Evolutionary conservation across 2,329 filamentous ascomycete species (phyloP), one percentile per base, ranked within the genome.

Genomic region (Aspergillus oerlinghausenensis): DNA sequence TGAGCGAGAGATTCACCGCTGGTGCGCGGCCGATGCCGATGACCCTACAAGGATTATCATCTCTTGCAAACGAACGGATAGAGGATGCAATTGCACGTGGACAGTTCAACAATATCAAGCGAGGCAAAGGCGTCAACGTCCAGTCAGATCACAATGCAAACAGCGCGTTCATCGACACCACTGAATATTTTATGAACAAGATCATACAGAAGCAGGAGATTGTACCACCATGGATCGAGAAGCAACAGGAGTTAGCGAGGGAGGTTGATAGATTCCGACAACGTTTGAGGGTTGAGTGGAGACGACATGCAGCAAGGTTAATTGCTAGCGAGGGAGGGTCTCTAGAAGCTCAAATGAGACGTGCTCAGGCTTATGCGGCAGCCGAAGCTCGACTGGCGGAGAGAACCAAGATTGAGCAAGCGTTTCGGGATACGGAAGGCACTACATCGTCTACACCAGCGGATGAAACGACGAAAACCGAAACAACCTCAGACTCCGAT

Each of bases 111-210:
- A 88, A 95, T 64, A 88, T 99, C 11, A 86, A 85, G 7, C 82
- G 92, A 2, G 93, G 93, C 0, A 88, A 88, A 64, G 87, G 85
- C 5, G 80, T 93, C n/a, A 75, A 78, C 57, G 72, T 73, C 1
- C 84, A 92, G 71, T 79, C 88, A n/a, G 92, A 97, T 64, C 79
- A 89, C 51, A 86, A 90, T 62, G 89, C 90, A 1, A 88, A 88
- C 64, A 95, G 88, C 64, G 92, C 94, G 0, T 97, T 96, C 67
- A 85, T 97, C 56, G 91, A 97, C 69, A 97, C 93, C 0, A 97
- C 94, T 0, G 93, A 97, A 74, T 97, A 97, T 71, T 90, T 97
- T 66, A 88, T 97, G 88, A 97, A 99, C 76, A 94, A 95, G 75
- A 97, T 97, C 79, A 97, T 99, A 61, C 90, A 97, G 75, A 88